These are phyloP conservation scores for Pachyrhizus erosus DNA, from an alignment of 306 rosid species.

Conservation along the genomic window DNA sequence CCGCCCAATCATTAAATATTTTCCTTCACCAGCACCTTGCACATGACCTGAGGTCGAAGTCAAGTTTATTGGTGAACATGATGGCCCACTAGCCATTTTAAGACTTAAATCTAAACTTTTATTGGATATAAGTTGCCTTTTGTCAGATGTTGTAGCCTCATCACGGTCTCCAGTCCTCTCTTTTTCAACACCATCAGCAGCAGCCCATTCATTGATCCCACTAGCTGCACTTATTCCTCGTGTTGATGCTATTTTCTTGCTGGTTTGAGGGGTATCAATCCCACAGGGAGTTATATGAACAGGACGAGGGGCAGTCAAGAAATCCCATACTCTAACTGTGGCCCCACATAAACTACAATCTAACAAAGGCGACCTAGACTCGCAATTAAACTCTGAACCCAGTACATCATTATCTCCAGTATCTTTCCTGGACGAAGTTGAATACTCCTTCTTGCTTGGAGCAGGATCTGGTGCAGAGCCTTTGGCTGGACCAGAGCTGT, in stretches of 20 bases:
- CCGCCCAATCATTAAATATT: constrained; percentile 68
- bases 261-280: constrained; percentile 79
- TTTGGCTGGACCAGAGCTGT: constrained; percentile 73
- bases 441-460: constrained; percentile 55
- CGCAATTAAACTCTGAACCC: constrained; percentile 63
- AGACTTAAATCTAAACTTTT: constrained; percentile 73
- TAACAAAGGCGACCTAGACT: constrained; percentile 83
- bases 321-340: constrained; percentile 87
- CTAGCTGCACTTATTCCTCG: constrained; percentile 98
- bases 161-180: constrained; percentile 85
- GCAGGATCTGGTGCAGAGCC: constrained; percentile 57
- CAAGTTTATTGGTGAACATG: constrained; percentile 60
- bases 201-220: constrained; percentile 93
- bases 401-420: constrained; percentile 49
- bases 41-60: constrained; percentile 56
- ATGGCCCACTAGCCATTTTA: constrained; percentile 71
- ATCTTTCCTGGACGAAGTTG: constrained; percentile 56
- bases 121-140: constrained; percentile 51
- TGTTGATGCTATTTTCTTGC: constrained; percentile 91
- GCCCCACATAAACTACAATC: constrained; percentile 99
- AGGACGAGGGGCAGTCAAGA: constrained; percentile 81
- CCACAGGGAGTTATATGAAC: constrained; percentile 74
- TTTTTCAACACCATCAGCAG: constrained; percentile 75
- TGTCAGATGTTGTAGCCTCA: constrained; percentile 88
- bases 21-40: constrained; percentile 68